Base-by-base conservation (phyloP, 2,329 filamentous ascomycete genomes). In the Aspergillus sp. region DNA sequence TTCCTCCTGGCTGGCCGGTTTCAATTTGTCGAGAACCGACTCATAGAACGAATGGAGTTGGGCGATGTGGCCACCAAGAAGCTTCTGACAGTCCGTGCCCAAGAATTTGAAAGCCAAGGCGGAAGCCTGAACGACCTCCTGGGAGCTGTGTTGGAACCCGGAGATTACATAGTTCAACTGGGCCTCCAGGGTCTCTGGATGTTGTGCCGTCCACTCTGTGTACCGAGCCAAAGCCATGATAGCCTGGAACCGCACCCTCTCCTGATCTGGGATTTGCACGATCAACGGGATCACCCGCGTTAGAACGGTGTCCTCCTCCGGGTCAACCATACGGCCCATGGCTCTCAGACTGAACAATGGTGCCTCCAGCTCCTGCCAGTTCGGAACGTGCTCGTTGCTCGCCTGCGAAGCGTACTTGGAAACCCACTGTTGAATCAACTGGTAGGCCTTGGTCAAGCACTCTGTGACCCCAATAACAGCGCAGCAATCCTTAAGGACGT, bases 221-320 rank as follows among this genome's bases (percentile, higher is more conserved):
- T 98, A 98, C 52, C 93, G 81, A 34, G 89, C 93, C 26, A 98
- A 79, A 3, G 94, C 90, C 89, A 98, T 96, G 60, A 97, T 95
- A 4, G 91, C 91, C 52, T 94, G 91, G 69, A 98, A 98, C 5
- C 90, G 88, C n/a, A 98, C 79, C 73, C 97, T 98, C 69, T 97
- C 88, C 60, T 98, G 93, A 60, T 87, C 84, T 0, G 93, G 93
- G 50, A 98, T 94, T 62, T 94, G 87, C 7, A 95, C 88, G 52
- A 98, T 82, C 47, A 98, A 76, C 12, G 90, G 90, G 72, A 98
- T 95, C 10, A 98, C 82, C 61, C 91, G 87, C 3, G 89, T 87
- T 36, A 98, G 76, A 57, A 98, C 87, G 35, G 88, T 82, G 55
- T 77, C 84, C 67, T 98, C 93, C 42, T 94, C 86, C 48, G 83